Percentiles rank a stretch among this genome's conserved stretches.
Conservation (phyloP, 2,329 filamentous ascomycete genomes). For the Claviceps purpurea region DNA sequence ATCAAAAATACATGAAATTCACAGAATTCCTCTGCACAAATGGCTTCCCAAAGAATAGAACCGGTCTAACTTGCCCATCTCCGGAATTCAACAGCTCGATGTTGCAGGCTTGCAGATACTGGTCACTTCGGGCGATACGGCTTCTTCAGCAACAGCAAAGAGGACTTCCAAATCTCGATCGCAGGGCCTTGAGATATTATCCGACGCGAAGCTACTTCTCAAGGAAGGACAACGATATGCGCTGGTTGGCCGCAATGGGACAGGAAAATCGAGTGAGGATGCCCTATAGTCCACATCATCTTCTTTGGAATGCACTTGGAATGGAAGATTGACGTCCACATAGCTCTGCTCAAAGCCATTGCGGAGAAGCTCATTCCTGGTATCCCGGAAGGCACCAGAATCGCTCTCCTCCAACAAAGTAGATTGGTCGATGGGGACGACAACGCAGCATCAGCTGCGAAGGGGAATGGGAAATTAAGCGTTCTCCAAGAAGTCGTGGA, state of each 20-base stretch:
- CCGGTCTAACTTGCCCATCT: not conserved
- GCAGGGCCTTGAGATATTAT: slow-evolving; percentile 52
- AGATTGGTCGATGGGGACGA: slow-evolving; percentile 21
- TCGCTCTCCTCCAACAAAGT: slow-evolving; percentile 60
- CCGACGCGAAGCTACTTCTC: slow-evolving; percentile 54
- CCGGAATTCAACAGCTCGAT: slow-evolving; percentile 37
- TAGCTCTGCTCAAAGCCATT: slow-evolving; percentile 60
- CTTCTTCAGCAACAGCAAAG: slow-evolving; percentile 32
- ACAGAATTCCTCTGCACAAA: not conserved
- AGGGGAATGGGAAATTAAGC: slow-evolving; percentile 13
- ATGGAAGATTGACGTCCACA: not conserved
- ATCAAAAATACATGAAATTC: not conserved
- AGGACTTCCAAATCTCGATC: slow-evolving; percentile 32
- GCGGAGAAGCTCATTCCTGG: slow-evolving; percentile 68
- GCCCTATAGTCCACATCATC: not conserved
- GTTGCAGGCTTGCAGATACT: slow-evolving; percentile 62
- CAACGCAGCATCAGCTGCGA: slow-evolving; percentile 6
- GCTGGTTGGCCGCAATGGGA: slow-evolving; percentile 66
- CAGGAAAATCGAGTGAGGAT: slow-evolving; percentile 62
- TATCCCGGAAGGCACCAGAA: slow-evolving; percentile 50
- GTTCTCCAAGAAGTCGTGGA: slow-evolving; percentile 59
- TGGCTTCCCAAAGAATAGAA: too few species aligned
- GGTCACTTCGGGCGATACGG: slow-evolving; percentile 34
- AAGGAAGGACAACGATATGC: slow-evolving; percentile 66
- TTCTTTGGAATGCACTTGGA: not conserved